phyloP scores from a whole-genome alignment of 352 stramenopile species.

The Peronospora destructor region DNA sequence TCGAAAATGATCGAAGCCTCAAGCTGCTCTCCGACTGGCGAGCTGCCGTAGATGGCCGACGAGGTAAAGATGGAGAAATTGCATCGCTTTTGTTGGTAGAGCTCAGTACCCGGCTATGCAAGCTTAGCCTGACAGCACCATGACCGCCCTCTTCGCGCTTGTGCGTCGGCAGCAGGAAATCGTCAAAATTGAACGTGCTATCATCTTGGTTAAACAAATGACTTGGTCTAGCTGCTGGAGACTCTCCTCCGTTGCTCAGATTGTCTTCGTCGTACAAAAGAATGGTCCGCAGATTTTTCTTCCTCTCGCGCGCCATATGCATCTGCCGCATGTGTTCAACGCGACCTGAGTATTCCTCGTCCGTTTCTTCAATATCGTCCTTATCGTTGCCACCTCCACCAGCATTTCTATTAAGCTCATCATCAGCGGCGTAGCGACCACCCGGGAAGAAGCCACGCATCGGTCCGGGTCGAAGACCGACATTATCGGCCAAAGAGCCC shows the following conservation, averaged over 20 bases:
- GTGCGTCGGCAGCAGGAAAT: constrained; percentile 31
- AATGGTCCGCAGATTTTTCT: constrained; percentile 43
- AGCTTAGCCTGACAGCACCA: constrained; percentile 2
- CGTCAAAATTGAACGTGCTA: constrained; percentile 43
- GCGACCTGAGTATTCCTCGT: constrained; percentile 42
- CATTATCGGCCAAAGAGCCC: constrained; percentile 28
- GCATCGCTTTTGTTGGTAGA: constrained; percentile 27
- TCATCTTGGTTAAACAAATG: constrained; percentile 24
- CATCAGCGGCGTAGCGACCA: constrained; percentile 34
- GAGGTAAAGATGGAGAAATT: constrained; percentile 17
- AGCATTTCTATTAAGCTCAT: constrained; percentile 27
- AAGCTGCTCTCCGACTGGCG: constrained; percentile 23
- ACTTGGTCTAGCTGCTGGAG: constrained; percentile 19
- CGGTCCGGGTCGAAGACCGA: constrained; percentile 23
- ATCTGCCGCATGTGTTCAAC: constrained; percentile 55
- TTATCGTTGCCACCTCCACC: constrained; percentile 18
- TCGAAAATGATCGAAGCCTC: constrained; percentile 39
- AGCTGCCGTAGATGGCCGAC: constrained; percentile 24
- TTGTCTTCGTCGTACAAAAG: constrained; percentile 42
- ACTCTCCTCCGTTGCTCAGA: constrained; percentile 26
- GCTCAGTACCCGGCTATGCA: constrained; percentile 20
- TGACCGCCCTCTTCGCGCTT: constrained; percentile 19
- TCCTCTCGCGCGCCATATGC: constrained; percentile 60
- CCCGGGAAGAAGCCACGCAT: constrained; percentile 31
- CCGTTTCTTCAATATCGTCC: constrained; percentile 39